These are phyloP conservation scores for Elsinoe necatrix DNA, from an alignment of 2,329 filamentous ascomycete species.

Conservation along the genomic window DNA sequence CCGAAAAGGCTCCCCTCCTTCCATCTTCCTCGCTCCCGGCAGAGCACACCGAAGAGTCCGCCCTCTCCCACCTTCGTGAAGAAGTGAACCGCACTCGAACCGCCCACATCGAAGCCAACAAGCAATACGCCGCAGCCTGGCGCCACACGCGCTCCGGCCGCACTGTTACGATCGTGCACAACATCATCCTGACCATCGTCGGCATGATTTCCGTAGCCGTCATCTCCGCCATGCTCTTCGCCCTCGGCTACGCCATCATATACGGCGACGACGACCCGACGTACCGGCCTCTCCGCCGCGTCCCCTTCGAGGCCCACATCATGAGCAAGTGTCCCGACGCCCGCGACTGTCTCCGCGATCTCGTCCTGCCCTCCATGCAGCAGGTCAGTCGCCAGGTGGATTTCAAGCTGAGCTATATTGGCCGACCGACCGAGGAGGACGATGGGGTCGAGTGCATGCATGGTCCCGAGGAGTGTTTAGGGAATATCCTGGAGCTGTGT, in stretches of 20 bases:
- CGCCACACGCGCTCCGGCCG: constrained; percentile 24
- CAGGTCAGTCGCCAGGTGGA: constrained; percentile 73
- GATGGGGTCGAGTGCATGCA: constrained; percentile 84
- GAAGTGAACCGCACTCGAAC: constrained; percentile 14
- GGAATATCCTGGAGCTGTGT: constrained; percentile 91
- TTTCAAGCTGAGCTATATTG: constrained; percentile 86
- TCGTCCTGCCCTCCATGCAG: constrained; percentile 83
- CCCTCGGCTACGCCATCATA: constrained; percentile 21
- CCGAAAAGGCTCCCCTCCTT: constrained; percentile 11
- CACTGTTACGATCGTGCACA: constrained; percentile 23
- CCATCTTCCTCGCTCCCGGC: background rate
- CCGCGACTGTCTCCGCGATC: constrained; percentile 65
- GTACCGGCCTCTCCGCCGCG: constrained; percentile 30
- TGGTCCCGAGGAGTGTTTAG: constrained; percentile 81
- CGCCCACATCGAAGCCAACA: constrained; percentile 25
- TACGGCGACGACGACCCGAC: constrained; percentile 21
- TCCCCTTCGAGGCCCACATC: constrained; percentile 87
- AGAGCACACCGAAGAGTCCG: constrained; percentile 33
- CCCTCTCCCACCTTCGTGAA: constrained; percentile 15
- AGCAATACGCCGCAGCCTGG: constrained; percentile 29
- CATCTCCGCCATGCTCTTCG: constrained; percentile 22
- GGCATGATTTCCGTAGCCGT: constrained; percentile 23
- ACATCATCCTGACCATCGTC: constrained; percentile 27
- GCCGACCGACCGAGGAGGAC: constrained; percentile 61
- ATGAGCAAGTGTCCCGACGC: constrained; percentile 95